Percentiles rank a stretch among this genome's conserved stretches.
Evolutionary conservation across 106 monocot genomes (phyloP).

Genomic region (Dendrobium chrysotoxum): DNA sequence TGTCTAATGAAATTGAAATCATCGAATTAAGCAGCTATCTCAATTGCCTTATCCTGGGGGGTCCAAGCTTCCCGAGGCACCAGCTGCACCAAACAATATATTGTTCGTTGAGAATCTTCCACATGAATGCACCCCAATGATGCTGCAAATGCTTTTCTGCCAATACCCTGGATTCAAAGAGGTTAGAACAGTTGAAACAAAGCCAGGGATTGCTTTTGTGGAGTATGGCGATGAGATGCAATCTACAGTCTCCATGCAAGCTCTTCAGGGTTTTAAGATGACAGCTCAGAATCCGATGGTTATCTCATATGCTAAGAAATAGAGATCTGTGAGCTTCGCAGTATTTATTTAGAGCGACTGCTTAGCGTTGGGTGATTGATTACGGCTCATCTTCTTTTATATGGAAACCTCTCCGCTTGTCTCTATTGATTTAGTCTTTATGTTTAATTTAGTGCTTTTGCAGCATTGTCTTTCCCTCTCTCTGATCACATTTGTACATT

Average conservation of each 20-base stretch:
- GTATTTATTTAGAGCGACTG: neutral
- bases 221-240: constrained; percentile 94
- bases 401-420: no score
- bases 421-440: no score
- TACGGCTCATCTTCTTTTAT: no score
- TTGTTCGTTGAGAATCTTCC: constrained; percentile 90
- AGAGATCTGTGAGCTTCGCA: constrained; percentile 3
- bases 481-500: no score
- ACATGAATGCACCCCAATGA: constrained; percentile 78
- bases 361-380: no score
- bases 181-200: constrained; percentile 86
- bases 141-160: constrained; percentile 93
- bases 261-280: constrained; percentile 79
- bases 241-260: constrained; percentile 63
- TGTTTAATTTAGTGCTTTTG: no score
- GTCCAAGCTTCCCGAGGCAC: constrained; percentile 51
- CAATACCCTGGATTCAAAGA: constrained; percentile 95
- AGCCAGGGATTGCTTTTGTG: constrained; percentile 92
- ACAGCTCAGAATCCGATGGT: constrained; percentile 77
- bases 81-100: constrained; percentile 80
- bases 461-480: no score
- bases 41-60: constrained; percentile 62
- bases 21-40: constrained; percentile 41
- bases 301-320: constrained; percentile 91
- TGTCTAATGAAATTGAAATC: neutral